These are phyloP conservation scores for Annona cherimola DNA, from an alignment of 164 flowering plant species.

Conservation along the genomic window DNA sequence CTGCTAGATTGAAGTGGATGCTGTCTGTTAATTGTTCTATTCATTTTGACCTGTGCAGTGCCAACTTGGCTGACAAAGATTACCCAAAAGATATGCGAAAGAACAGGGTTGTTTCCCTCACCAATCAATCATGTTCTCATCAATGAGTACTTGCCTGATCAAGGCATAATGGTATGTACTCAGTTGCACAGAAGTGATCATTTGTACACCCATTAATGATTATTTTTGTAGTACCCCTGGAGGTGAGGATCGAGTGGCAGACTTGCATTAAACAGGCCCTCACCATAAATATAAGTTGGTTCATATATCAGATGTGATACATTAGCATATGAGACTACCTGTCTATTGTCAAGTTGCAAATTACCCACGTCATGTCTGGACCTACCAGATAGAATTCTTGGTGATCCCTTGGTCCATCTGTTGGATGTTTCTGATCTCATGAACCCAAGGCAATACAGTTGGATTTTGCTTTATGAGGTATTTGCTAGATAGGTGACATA, in stretches of 20 bases:
- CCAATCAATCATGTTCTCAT: slow-evolving; percentile 90
- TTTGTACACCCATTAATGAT: too few species aligned
- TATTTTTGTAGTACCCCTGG: too few species aligned
- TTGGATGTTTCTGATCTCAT: neutral
- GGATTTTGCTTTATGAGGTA: too few species aligned
- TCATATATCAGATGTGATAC: neutral
- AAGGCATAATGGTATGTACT: slow-evolving; percentile 86
- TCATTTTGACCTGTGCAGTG: slow-evolving; percentile 42
- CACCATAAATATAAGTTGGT: neutral
- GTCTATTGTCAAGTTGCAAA: too few species aligned
- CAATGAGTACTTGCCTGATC: slow-evolving; percentile 88
- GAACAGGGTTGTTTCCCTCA: slow-evolving; percentile 68
- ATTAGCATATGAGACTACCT: too few species aligned
- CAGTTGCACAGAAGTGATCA: too few species aligned
- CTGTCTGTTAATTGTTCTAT: neutral
- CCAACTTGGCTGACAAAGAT: slow-evolving; percentile 71
- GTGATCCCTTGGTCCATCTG: neutral
- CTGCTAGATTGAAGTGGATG: neutral
- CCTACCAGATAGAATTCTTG: neutral
- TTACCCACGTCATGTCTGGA: too few species aligned
- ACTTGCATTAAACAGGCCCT: neutral
- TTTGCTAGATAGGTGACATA: neutral
- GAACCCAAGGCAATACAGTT: too few species aligned
- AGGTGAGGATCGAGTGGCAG: neutral
- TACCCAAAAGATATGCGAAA: slow-evolving; percentile 47